Evolutionary conservation across 2,329 filamentous ascomycete genomes (phyloP).

Genomic region (Emmonsiellopsis sp.): DNA sequence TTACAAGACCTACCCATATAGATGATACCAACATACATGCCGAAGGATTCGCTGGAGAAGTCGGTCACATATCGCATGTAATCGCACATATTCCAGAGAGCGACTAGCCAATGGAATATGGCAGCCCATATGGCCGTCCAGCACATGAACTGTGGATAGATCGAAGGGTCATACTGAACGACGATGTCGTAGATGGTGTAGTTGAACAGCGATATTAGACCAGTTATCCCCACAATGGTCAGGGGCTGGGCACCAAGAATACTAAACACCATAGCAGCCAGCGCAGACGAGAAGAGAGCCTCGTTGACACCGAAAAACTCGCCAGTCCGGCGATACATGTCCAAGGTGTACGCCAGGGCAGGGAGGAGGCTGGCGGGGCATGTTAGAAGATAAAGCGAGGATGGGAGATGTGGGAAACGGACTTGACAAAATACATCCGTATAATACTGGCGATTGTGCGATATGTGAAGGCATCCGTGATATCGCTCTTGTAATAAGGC

Average conservation of each 20-base stretch:
- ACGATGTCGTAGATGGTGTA: conserved; percentile 53
- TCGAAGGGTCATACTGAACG: conserved; percentile 36
- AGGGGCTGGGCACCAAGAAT: conserved; percentile 44
- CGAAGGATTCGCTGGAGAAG: conserved; percentile 47
- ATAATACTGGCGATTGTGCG: conserved; percentile 46
- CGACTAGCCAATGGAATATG: conserved; percentile 49
- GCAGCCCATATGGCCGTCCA: conserved; percentile 51
- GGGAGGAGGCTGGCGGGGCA: conserved; percentile 39
- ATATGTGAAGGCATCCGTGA: conserved; percentile 47
- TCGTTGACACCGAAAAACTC: conserved; percentile 51
- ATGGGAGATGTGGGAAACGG: background rate
- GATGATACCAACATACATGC: conserved; percentile 49
- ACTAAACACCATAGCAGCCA: conserved; percentile 49
- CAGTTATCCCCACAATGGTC: conserved; percentile 50
- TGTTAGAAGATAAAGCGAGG: background rate
- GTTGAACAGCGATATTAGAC: conserved; percentile 48
- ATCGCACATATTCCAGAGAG: conserved; percentile 45
- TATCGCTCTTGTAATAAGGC: conserved; percentile 50
- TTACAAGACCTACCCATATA: conserved; percentile 36
- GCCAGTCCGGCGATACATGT: conserved; percentile 49
- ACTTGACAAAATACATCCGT: conserved; percentile 49
- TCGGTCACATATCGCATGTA: conserved; percentile 53
- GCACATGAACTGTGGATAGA: conserved; percentile 48
- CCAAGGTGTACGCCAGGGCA: conserved; percentile 49
- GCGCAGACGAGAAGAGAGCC: conserved; percentile 45